Percentiles rank a stretch among this genome's conserved stretches.
phyloP scores from a whole-genome alignment of 2,329 filamentous ascomycete species.

The Colletotrichum paranaense region DNA sequence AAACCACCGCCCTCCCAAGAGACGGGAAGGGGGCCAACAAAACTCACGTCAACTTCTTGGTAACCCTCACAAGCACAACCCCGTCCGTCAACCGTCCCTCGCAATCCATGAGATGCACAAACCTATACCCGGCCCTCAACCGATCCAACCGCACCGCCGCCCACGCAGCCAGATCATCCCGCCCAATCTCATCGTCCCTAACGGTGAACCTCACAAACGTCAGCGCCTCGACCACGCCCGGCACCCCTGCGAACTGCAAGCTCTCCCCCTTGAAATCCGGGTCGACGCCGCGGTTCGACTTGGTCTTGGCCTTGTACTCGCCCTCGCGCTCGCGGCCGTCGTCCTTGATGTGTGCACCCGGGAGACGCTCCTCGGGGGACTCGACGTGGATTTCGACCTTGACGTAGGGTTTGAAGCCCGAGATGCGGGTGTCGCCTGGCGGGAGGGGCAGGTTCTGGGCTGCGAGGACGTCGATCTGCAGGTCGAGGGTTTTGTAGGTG shows the following conservation, averaged over 20 bases:
- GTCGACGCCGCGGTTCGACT: slow-evolving; percentile 66
- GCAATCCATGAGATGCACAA: slow-evolving; percentile 80
- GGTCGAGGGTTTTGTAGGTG: slow-evolving; percentile 69
- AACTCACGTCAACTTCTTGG: slow-evolving; percentile 62
- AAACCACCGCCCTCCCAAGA: neutral
- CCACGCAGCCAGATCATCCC: slow-evolving; percentile 87
- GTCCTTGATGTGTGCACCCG: slow-evolving; percentile 51
- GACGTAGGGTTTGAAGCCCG: slow-evolving; percentile 81
- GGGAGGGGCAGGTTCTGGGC: slow-evolving; percentile 81
- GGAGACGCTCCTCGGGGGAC: slow-evolving; percentile 59
- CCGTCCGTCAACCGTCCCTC: slow-evolving; percentile 75
- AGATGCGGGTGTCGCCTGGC: slow-evolving; percentile 57
- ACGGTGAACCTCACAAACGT: slow-evolving; percentile 86
- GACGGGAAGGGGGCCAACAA: neutral
- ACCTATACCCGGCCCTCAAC: slow-evolving; percentile 78
- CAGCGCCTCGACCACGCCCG: slow-evolving; percentile 73
- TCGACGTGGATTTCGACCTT: slow-evolving; percentile 88
- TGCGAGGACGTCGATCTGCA: slow-evolving; percentile 80
- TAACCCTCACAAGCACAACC: slow-evolving; percentile 78
- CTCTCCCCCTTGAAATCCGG: slow-evolving; percentile 72
- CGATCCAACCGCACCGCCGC: slow-evolving; percentile 88
- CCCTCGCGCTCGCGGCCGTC: slow-evolving; percentile 52
- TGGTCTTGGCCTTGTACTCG: slow-evolving; percentile 69
- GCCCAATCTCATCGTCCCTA: slow-evolving; percentile 84
- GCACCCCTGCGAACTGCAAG: slow-evolving; percentile 66